Evolutionary conservation across 768 basidiomycete species (phyloP).

Genomic region (Albatrellus ellisii): DNA sequence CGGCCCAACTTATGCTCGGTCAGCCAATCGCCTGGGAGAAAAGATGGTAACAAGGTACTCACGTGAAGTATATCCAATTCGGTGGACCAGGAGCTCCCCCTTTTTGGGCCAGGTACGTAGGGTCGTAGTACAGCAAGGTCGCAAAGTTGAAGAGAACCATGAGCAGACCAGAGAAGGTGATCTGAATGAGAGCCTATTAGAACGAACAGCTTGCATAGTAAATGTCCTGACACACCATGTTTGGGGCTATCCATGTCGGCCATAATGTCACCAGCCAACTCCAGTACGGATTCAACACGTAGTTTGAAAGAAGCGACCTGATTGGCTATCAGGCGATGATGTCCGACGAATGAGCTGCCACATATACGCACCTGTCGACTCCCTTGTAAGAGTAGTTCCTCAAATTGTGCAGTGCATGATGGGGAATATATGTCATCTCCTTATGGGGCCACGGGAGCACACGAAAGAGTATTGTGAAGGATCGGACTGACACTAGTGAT

Average conservation of each 20-base stretch:
- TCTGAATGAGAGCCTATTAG: slow-evolving; percentile 32
- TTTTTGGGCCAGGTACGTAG: slow-evolving; percentile 54
- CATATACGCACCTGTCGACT: slow-evolving; percentile 57
- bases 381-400: slow-evolving; percentile 71
- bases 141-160: slow-evolving; percentile 78
- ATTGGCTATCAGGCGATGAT: neutral
- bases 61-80: slow-evolving; percentile 88
- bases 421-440: slow-evolving; percentile 53
- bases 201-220: neutral
- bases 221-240: slow-evolving; percentile 45
- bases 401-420: slow-evolving; percentile 56
- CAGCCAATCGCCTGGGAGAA: neutral
- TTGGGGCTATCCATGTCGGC: slow-evolving; percentile 78
- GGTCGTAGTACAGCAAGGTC: slow-evolving; percentile 78
- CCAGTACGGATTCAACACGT: slow-evolving; percentile 80
- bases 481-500: too few species aligned
- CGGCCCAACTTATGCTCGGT: slow-evolving; percentile 51
- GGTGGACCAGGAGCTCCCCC: slow-evolving; percentile 53
- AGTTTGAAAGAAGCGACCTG: slow-evolving; percentile 66
- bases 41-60: slow-evolving; percentile 16
- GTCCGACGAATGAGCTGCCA: neutral
- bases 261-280: slow-evolving; percentile 83
- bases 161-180: slow-evolving; percentile 73
- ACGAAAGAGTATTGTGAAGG: neutral
- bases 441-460: too few species aligned